phyloP scores from a whole-genome alignment of 805 yeast genomes.

The Scheffersomyces ergatensis region DNA sequence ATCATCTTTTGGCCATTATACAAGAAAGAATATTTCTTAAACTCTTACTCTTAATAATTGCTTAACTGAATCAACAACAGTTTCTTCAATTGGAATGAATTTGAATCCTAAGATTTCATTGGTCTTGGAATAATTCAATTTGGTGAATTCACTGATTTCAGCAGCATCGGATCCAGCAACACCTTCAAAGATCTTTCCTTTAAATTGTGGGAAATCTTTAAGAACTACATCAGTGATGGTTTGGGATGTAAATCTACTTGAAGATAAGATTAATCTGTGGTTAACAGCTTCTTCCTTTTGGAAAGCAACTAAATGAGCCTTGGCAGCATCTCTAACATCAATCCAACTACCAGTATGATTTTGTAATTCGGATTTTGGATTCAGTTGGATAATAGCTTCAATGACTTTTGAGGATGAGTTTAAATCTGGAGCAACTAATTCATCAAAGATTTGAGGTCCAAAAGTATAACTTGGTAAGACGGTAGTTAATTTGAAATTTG shows the following conservation, averaged over 20 bases:
- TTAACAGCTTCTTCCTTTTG: slow-evolving; percentile 19
- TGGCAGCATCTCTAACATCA: slow-evolving; percentile 26
- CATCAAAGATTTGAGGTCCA: slow-evolving; percentile 42
- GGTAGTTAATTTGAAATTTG: slow-evolving; percentile 29
- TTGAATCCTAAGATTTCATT: slow-evolving; percentile 25
- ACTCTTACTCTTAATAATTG: slow-evolving; percentile 16
- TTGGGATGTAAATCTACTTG: slow-evolving; percentile 18
- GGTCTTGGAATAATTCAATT: slow-evolving; percentile 3
- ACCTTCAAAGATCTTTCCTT: slow-evolving; percentile 8
- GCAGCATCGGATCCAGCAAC: slow-evolving; percentile 13
- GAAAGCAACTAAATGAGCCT: slow-evolving; percentile 17
- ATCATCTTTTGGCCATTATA: too few relatives aligned
- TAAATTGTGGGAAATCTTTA: slow-evolving; percentile 17
- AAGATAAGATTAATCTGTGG: slow-evolving; percentile 23
- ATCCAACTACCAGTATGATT: slow-evolving; percentile 13
- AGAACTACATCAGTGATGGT: slow-evolving; percentile 20
- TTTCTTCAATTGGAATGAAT: slow-evolving; percentile 30
- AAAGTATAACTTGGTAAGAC: slow-evolving; percentile 38
- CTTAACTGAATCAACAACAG: slow-evolving; percentile 38
- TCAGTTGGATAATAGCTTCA: slow-evolving; percentile 21
- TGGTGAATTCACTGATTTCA: slow-evolving; percentile 15
- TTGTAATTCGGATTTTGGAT: slow-evolving; percentile 11
- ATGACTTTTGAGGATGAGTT: slow-evolving; percentile 20
- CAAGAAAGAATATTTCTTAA: too few relatives aligned
- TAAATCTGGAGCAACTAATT: slow-evolving; percentile 34